Evolutionary conservation across 208 protist genomes (phyloP), one percentile per base, ranked within the genome.

Genomic region (Acanthamoeba lenticulata): DNA sequence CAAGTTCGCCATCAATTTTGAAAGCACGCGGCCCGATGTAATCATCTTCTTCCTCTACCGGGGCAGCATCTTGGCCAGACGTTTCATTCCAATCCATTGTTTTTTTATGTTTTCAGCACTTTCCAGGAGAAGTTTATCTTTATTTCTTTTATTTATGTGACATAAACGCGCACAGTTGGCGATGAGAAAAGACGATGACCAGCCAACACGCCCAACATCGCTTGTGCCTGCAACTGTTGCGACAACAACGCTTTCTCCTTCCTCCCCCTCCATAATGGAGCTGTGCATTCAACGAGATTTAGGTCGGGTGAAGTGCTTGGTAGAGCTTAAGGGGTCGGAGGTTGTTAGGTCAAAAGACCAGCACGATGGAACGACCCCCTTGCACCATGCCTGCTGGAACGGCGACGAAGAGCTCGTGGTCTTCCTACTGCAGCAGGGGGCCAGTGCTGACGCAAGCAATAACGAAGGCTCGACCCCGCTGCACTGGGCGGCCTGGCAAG

Each of bases 371-470:
- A 57, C 77, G 24, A 86, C 77, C 7, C n/a, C 77, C n/a, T 65
- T 95, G 17, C 94, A 95, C 47, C 47, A 92, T 6, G 94, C 94
- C 74, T 29, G 62, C 29, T 74, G 69, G 67, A 83, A 49, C 42
- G 85, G 65, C 24, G 27, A 81, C 13, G 24, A 24, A 24, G 45
- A 77, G 9, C 36, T 60, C 29, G 65, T 90, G 6, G 13, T 11
- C 27, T 29, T 79, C 27, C 62, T 95, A 13, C 38, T 95, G 19
- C 38, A 36, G 36, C 21, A 77, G 13, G 79, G 85, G 5, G 83
- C 94, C 0, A 27, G 86, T 1, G 57, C 49, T 11, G 42, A 91
- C 1, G 45, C 40, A 0, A 9, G 38, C 81, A 93, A 95, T 32
- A 2, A 34, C 34, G 62, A 60, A 38, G 94, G 94, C n/a, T 32